Evolutionary conservation across 169 alveolate species (phyloP), one percentile per base, ranked within the genome.

Genomic region (Plasmodium relictum): DNA sequence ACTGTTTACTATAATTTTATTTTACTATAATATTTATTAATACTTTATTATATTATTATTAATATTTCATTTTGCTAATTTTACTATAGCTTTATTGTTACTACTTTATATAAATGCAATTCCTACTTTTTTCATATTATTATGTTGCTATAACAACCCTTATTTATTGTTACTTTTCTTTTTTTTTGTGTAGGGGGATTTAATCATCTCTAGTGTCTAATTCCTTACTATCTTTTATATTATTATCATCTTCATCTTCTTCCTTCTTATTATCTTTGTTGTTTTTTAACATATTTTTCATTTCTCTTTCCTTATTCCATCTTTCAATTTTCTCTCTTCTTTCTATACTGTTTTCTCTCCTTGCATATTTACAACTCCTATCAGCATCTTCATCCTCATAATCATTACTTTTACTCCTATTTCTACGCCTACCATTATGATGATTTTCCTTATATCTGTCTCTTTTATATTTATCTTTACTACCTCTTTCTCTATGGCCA

Each of bases 301-400:
- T 88, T 66, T 93, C 97, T 58, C 97, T 83, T 58, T 95, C 98
- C 59, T 93, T 88, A 86, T 96, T 96, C 99, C 99, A 97, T 74
- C 92, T 89, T 71, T 96, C 99, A 61, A 97, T 97, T 97, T 96
- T 96, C 59, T 95, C 97, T 62, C 98, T 95, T 76, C 99, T 94
- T 89, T 97, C 99, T 54, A 93, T 96, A 72, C 98, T 94, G 20
- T 98, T 89, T 80, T 96, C 97, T 39, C 97, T 89, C 74, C 92
- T 94, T n/a, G 93, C 62, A 42, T 68, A 71, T 72, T 93, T 83
- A 65, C 73, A 69, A 18, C 91, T 87, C 50, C 88, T 92, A 22
- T 88, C 93, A 10, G 45, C 90, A 22, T 88, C 88, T 24, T 88
- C 89, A 66, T 66, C 85, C 10, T 83, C 52, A 48, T 26, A 58